phyloP scores from a whole-genome alignment of 2,329 filamentous ascomycete genomes.

The Colletotrichum scovillei region DNA sequence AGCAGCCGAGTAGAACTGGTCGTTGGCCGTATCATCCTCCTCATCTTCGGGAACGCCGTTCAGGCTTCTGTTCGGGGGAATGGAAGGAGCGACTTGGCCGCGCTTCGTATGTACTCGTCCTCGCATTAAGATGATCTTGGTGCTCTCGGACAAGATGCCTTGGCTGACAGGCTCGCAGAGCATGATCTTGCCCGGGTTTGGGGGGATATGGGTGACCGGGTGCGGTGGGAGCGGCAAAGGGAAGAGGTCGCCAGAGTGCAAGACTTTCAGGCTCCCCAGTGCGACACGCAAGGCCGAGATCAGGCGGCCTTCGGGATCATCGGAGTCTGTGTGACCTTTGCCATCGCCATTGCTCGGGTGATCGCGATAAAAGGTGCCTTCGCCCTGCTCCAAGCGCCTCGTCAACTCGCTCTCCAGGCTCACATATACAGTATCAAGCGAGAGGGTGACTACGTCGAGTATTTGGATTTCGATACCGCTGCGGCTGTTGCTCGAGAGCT shows the following conservation, averaged over 20 bases:
- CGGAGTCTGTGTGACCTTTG: conserved; percentile 48
- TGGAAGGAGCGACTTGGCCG: conserved; percentile 56
- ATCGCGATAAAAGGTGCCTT: conserved; percentile 82
- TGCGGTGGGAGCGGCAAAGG: conserved; percentile 83
- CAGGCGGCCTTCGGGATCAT: conserved; percentile 47
- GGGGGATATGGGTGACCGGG: conserved; percentile 85
- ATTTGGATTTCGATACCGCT: conserved; percentile 86
- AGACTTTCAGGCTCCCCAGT: conserved; percentile 76
- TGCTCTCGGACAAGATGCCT: conserved; percentile 80
- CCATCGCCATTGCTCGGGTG: conserved; percentile 58
- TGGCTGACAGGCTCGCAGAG: conserved; percentile 97
- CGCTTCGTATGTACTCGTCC: conserved; percentile 69
- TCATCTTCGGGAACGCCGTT: conserved; percentile 72
- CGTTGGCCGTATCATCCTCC: conserved; percentile 88
- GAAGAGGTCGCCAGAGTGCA: conserved; percentile 86
- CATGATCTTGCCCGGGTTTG: conserved; percentile 87
- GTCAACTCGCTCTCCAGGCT: conserved; percentile 85
- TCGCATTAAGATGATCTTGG: conserved; percentile 84
- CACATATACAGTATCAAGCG: conserved; percentile 88
- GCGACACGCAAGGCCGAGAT: conserved; percentile 78
- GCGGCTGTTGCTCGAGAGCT: conserved; percentile 77
- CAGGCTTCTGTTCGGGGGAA: conserved; percentile 62
- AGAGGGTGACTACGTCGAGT: conserved; percentile 82
- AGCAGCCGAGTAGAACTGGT: conserved; percentile 92
- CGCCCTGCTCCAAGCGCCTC: conserved; percentile 82